Percentiles rank a stretch among this genome's conserved stretches.
These are phyloP conservation scores for Yamadazyma membranifaciens DNA, from an alignment of 1,139 yeast genomes.

Conservation along the genomic window DNA sequence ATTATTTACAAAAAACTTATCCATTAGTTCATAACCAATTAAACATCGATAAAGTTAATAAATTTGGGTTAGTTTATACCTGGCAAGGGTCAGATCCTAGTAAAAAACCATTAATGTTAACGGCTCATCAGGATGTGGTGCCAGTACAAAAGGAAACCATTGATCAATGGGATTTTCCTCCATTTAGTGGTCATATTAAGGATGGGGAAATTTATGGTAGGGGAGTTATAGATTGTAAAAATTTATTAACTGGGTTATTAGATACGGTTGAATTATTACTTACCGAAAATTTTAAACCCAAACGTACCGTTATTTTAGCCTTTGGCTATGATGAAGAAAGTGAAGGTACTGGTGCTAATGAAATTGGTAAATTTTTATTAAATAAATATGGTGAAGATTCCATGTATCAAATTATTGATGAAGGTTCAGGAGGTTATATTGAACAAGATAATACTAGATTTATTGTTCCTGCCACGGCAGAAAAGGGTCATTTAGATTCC, in stretches of 20 bases:
- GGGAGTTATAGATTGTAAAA: constrained; percentile 48
- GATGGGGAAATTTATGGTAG: constrained; percentile 44
- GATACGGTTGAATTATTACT: constrained; percentile 44
- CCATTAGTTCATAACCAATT: constrained; percentile 35
- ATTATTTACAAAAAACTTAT: constrained; percentile 27
- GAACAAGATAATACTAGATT: constrained; percentile 43
- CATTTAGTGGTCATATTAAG: constrained; percentile 42
- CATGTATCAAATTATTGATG: constrained; percentile 43
- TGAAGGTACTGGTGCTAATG: constrained; percentile 35
- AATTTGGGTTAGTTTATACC: constrained; percentile 33
- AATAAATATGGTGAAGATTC: constrained; percentile 40
- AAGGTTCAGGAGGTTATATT: constrained; percentile 36
- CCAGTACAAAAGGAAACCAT: constrained; percentile 44
- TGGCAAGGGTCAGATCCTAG: constrained; percentile 30
- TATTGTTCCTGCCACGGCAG: constrained; percentile 55
- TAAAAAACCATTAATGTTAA: constrained; percentile 40
- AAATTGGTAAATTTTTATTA: constrained; percentile 28
- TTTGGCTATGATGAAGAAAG: constrained; percentile 53
- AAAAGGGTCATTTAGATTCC: constrained; percentile 45
- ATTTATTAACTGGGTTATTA: constrained; percentile 38
- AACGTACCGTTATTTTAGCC: constrained; percentile 41
- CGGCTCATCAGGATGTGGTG: constrained; percentile 52
- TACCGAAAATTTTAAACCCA: constrained; percentile 35
- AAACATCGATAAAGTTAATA: constrained; percentile 31
- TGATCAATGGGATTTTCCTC: constrained; percentile 42